Evolutionary conservation across 257 asterid genomes (phyloP).

Genomic region (Forsythia suspensa): DNA sequence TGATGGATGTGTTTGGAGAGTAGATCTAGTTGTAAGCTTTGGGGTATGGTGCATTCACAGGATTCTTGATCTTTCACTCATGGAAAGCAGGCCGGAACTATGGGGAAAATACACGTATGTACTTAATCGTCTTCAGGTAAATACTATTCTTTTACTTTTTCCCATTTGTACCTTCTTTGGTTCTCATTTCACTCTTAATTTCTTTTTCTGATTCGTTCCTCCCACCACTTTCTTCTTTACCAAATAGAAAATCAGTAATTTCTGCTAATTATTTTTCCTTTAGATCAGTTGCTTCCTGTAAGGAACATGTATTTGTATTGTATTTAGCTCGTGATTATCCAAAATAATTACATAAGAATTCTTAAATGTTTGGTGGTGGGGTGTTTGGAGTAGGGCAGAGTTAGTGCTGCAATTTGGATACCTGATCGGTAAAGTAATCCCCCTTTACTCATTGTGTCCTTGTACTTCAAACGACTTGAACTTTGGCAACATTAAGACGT

Average conservation of each 20-base stretch:
- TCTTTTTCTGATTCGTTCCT: neutral
- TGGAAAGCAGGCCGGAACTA: slow-evolving; percentile 98
- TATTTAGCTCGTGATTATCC: neutral
- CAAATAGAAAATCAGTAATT: neutral
- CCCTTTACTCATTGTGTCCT: neutral
- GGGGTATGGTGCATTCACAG: slow-evolving; percentile 99
- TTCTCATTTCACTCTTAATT: neutral
- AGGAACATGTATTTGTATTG: neutral
- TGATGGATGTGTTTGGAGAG: slow-evolving; percentile 86
- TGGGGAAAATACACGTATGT: slow-evolving; percentile 98
- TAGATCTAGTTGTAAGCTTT: slow-evolving; percentile 80
- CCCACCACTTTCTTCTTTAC: neutral
- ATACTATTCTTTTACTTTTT: neutral
- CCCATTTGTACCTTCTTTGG: neutral
- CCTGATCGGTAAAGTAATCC: neutral
- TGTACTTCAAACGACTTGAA: neutral
- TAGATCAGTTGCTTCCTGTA: neutral
- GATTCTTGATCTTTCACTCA: slow-evolving; percentile 82
- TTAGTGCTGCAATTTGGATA: neutral
- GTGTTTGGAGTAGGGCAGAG: neutral
- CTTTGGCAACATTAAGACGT: neutral
- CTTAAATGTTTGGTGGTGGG: neutral
- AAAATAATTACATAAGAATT: neutral
- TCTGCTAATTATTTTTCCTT: neutral
- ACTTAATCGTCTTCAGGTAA: slow-evolving; percentile 96